Evolutionary conservation across 1,139 yeast genomes (phyloP).

Genomic region (Debaryomyces subglobosus): DNA sequence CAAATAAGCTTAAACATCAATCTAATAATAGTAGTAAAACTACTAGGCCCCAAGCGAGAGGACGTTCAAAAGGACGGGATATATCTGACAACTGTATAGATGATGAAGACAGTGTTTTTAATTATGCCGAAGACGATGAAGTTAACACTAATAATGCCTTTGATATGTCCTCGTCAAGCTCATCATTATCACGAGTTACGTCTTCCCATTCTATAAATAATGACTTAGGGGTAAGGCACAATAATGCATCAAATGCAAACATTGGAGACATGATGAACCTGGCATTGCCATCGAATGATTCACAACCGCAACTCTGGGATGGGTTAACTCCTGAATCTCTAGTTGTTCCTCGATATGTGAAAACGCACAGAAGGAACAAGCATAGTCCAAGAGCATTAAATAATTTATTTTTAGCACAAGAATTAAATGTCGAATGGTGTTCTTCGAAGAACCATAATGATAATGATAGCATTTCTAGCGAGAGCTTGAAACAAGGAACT

Average conservation of each 20-base stretch:
- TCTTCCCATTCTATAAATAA: background rate
- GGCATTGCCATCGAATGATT: background rate
- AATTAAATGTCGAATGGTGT: constrained; percentile 41
- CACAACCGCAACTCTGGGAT: constrained; percentile 20
- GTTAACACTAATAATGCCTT: background rate
- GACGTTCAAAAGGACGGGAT: background rate
- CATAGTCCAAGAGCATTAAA: constrained; percentile 50
- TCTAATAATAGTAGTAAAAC: background rate
- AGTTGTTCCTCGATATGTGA: constrained; percentile 57
- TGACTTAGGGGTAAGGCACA: background rate
- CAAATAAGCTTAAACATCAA: constrained; percentile 1
- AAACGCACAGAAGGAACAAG: constrained; percentile 47
- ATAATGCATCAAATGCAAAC: background rate
- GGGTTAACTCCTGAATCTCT: constrained; percentile 44
- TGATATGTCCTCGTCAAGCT: background rate
- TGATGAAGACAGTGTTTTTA: constrained; percentile 10
- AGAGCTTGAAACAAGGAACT: background rate
- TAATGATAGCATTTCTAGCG: constrained; percentile 12
- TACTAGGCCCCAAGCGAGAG: background rate
- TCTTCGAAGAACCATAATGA: constrained; percentile 10
- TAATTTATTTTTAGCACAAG: constrained; percentile 79
- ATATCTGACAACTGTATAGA: constrained; percentile 1
- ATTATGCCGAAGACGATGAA: constrained; percentile 12
- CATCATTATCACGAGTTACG: background rate
- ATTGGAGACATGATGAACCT: background rate